Evolutionary conservation across 108 stramenopile species (phyloP), one percentile per base, ranked within the genome.

Genomic region (Nitzschia sp.): DNA sequence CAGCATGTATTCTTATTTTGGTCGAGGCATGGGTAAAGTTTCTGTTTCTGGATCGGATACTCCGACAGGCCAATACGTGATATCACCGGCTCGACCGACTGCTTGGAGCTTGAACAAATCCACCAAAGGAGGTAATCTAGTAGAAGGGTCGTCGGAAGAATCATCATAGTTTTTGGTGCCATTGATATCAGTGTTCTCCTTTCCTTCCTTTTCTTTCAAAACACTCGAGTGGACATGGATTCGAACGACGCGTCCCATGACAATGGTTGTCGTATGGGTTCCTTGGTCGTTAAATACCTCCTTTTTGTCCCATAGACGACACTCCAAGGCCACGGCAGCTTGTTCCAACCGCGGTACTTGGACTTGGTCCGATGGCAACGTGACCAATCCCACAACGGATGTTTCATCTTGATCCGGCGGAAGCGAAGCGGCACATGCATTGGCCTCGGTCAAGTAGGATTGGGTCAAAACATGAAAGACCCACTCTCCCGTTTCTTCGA

Each of bases 61-160:
- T 25, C 69, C 69, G 5, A 62, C 60, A 1, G 73, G 73, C 73
- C 73, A 75, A 60, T 68, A 75, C 6, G 73, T 75, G 31, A 75
- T 33, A 33, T 61, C 73, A 17, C 73, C 73, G n/a, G 67, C 73
- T 41, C 73, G 26, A 29, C 73, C 73, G 25, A 75, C 73, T 1
- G 67, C 59, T 38, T 68, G 66, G 13, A 68, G 8, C 17, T 58
- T 67, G 30, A 47, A 44, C 45, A 75, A 56, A 52, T 75, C 73
- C 15, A 75, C 73, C 13, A 66, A 16, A 8, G 66, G 66, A 52
- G 50, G 50, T 13, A 41, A 9, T 41, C 38, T 41, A n/a, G n/a
- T n/a, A 19, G 45, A 29, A 1, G 55, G 56, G 23, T 68, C 56
- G 25, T 68, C 44, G 32, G 34, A 15, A 21, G 46, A 15, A n/a